Evolutionary conservation across 148 eudicot genomes (phyloP).

Genomic region (Rhododendron molle): DNA sequence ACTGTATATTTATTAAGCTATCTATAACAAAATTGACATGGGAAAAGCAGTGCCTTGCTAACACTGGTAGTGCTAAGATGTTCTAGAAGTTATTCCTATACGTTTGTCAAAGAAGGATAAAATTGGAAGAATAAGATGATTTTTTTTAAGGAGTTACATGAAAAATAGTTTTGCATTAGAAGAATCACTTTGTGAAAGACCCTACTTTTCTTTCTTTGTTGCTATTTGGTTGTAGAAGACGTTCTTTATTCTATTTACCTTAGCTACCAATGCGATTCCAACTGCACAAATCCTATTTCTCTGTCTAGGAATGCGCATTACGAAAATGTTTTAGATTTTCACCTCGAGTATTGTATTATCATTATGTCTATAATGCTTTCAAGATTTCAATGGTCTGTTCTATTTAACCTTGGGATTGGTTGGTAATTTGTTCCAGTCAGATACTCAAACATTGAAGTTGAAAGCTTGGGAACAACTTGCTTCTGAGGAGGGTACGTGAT

Average conservation of each 20-base stretch:
- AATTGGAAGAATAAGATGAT: background rate
- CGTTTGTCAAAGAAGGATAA: background rate
- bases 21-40: background rate
- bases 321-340: background rate
- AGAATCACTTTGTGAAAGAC: background rate
- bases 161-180: background rate
- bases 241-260: background rate
- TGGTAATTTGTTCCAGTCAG: slow-evolving; percentile 53
- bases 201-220: background rate
- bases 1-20: background rate
- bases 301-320: background rate
- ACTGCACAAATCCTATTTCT: background rate
- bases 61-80: background rate
- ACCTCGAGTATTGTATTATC: background rate
- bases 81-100: background rate
- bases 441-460: slow-evolving; percentile 67
- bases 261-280: background rate
- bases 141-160: background rate
- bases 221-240: background rate
- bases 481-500: slow-evolving; percentile 65
- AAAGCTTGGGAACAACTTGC: slow-evolving; percentile 94
- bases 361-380: background rate
- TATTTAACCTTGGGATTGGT: slow-evolving; percentile 2
- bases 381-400: background rate
- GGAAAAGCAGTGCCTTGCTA: background rate